These are phyloP conservation scores for Allomyces macrogynus DNA, from an alignment of 192 early-diverging fungal species.

Conservation along the genomic window DNA sequence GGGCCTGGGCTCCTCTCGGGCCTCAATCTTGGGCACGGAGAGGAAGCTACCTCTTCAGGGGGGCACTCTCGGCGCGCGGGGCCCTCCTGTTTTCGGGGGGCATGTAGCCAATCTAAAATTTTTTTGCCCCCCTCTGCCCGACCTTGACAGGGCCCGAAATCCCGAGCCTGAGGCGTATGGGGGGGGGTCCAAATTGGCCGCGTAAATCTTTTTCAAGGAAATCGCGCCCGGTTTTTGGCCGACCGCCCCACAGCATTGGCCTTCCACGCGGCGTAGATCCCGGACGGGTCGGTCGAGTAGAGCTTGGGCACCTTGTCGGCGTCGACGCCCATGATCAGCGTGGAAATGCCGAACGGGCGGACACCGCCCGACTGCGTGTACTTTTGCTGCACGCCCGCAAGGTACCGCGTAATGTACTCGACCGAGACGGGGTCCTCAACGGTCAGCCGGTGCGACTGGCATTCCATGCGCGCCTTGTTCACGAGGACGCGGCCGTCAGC, in stretches of 20 bases:
- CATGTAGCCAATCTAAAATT: slow-evolving; percentile 93
- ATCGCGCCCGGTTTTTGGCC: slow-evolving; percentile 90
- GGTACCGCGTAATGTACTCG: slow-evolving; percentile 93
- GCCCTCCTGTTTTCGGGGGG: slow-evolving; percentile 26
- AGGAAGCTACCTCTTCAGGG: slow-evolving; percentile 55
- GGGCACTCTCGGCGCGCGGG: slow-evolving; percentile 13
- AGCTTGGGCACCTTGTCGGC: slow-evolving; percentile 67
- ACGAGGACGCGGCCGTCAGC: slow-evolving; percentile 92
- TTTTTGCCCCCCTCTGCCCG: slow-evolving; percentile 98
- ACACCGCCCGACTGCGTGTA: slow-evolving; percentile 98
- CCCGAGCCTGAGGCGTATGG: slow-evolving; percentile 71
- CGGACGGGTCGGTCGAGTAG: slow-evolving; percentile 96
- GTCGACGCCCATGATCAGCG: slow-evolving; percentile 88
- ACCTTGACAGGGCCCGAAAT: slow-evolving; percentile 87
- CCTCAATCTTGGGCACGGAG: slow-evolving; percentile 54
- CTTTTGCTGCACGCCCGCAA: slow-evolving; percentile 94
- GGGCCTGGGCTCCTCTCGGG: slow-evolving; percentile 73
- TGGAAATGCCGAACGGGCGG: slow-evolving; percentile 94
- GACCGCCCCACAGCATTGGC: slow-evolving; percentile 91
- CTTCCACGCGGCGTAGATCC: slow-evolving; percentile 97
- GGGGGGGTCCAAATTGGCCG: slow-evolving; percentile 57
- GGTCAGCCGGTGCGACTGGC: slow-evolving; percentile 88
- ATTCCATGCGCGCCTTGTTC: slow-evolving; percentile 92
- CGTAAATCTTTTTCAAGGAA: slow-evolving; percentile 96
- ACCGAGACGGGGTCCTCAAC: slow-evolving; percentile 93